A percentile compares a stretch with the other conserved stretches of the same genome.
Conservation (phyloP, 495 filamentous ascomycete genomes). For the Aspergillus homomorphus region DNA sequence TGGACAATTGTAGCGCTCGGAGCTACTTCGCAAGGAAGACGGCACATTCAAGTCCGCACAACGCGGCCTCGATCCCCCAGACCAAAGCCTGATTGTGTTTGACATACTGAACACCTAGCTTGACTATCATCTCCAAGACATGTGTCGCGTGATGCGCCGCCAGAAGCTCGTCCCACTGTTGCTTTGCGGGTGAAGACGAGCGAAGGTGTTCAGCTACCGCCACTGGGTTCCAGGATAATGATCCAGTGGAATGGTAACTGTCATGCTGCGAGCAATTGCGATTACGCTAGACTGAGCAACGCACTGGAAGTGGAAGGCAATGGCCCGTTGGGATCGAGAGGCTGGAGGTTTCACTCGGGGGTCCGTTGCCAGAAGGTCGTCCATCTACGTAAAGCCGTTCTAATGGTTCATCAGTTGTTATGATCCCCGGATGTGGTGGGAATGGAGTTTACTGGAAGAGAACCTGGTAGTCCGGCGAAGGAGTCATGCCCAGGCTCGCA, state of each 20-base stretch:
- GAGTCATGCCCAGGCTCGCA: not conserved
- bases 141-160: constrained; percentile 57
- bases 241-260: constrained; percentile 37
- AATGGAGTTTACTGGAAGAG: constrained; percentile 1
- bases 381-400: constrained; percentile 52
- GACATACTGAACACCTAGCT: constrained; percentile 57
- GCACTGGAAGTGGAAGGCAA: constrained; percentile 59
- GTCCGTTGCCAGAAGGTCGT: constrained; percentile 48
- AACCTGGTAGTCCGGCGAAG: not conserved
- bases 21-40: constrained; percentile 51
- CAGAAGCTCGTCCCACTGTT: constrained; percentile 43
- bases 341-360: constrained; percentile 41
- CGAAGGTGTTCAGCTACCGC: constrained; percentile 49
- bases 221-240: constrained; percentile 43
- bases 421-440: not conserved
- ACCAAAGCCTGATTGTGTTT: constrained; percentile 56
- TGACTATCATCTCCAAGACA: constrained; percentile 55
- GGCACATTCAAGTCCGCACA: constrained; percentile 59
- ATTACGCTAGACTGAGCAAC: constrained; percentile 55
- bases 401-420: not conserved
- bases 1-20: not conserved
- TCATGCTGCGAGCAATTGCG: constrained; percentile 43
- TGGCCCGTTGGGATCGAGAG: constrained; percentile 43
- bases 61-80: constrained; percentile 60
- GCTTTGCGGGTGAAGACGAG: constrained; percentile 36